Conservation (phyloP, 306 rosid genomes). For the Pueraria montana region DNA sequence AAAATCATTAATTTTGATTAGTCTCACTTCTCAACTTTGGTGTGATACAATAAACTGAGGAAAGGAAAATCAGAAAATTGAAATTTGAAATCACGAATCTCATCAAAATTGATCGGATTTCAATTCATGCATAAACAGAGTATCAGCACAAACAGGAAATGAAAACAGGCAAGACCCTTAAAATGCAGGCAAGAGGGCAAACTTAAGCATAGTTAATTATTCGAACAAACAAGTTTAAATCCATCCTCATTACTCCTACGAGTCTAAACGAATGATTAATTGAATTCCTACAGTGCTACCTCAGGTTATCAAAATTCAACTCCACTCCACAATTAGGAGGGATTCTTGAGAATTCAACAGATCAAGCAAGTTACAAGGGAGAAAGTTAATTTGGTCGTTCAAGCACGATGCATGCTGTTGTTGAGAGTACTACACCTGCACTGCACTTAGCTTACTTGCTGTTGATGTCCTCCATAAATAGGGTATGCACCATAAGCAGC, state of each 20-base stretch:
- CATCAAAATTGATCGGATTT: conserved; percentile 7
- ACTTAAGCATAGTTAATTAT: conserved; percentile 46
- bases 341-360: conserved; percentile 68
- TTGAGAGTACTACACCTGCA: conserved; percentile 45
- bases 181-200: conserved; percentile 15
- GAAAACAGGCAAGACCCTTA: too few species aligned
- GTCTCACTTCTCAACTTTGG: too few species aligned
- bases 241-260: conserved; percentile 46
- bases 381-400: conserved; percentile 42
- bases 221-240: conserved; percentile 51
- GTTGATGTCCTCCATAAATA: conserved; percentile 88
- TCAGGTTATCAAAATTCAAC: conserved; percentile 78
- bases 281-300: conserved; percentile 68
- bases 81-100: neutral
- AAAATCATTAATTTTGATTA: too few species aligned
- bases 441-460: conserved; percentile 85
- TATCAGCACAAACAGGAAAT: too few species aligned
- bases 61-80: neutral
- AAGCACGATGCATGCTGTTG: conserved; percentile 43
- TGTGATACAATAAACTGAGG: too few species aligned
- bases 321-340: conserved; percentile 86
- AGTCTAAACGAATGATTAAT: conserved; percentile 69
- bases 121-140: neutral
- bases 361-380: conserved; percentile 61
- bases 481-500: conserved; percentile 93